These are phyloP conservation scores for Monilinia fructicola DNA, from an alignment of 2,329 filamentous ascomycete genomes.

Conservation along the genomic window DNA sequence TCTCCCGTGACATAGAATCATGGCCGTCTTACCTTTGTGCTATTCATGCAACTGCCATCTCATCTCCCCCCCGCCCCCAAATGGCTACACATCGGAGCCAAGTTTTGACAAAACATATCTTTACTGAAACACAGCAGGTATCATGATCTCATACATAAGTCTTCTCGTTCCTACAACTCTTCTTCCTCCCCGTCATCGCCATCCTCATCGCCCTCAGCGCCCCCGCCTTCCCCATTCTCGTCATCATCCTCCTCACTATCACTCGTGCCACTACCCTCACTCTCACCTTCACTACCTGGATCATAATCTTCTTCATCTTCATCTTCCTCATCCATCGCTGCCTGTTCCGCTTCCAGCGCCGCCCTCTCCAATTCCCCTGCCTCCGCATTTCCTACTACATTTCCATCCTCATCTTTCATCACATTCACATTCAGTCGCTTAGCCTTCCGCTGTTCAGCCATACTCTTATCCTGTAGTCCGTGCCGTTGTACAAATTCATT, in stretches of 20 bases:
- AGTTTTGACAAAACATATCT: neutral
- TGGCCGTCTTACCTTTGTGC: neutral
- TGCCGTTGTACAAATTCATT: slow-evolving; percentile 63
- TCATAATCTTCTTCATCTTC: slow-evolving; percentile 68
- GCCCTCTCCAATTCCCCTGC: slow-evolving; percentile 40
- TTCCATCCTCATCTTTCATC: slow-evolving; percentile 45
- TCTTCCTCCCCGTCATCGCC: slow-evolving; percentile 28
- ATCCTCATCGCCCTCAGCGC: slow-evolving; percentile 31
- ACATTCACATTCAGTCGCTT: slow-evolving; percentile 60
- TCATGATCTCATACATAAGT: neutral
- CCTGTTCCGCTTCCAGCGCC: slow-evolving; percentile 42
- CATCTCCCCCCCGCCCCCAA: neutral
- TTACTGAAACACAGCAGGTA: neutral
- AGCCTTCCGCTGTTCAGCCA: slow-evolving; percentile 66
- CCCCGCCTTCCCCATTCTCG: slow-evolving; percentile 45
- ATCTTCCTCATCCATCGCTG: slow-evolving; percentile 57
- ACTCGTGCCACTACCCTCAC: slow-evolving; percentile 34
- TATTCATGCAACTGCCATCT: neutral
- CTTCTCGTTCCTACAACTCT: slow-evolving; percentile 8
- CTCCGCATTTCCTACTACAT: slow-evolving; percentile 44
- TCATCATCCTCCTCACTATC: slow-evolving; percentile 34
- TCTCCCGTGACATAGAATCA: neutral
- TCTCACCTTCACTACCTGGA: slow-evolving; percentile 48
- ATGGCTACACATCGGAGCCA: neutral
- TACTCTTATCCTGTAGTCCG: slow-evolving; percentile 63